Percentiles rank a stretch among this genome's conserved stretches.
Conservation (phyloP, 73 alveolate genomes). For the Paramecium tetraurelia region DNA sequence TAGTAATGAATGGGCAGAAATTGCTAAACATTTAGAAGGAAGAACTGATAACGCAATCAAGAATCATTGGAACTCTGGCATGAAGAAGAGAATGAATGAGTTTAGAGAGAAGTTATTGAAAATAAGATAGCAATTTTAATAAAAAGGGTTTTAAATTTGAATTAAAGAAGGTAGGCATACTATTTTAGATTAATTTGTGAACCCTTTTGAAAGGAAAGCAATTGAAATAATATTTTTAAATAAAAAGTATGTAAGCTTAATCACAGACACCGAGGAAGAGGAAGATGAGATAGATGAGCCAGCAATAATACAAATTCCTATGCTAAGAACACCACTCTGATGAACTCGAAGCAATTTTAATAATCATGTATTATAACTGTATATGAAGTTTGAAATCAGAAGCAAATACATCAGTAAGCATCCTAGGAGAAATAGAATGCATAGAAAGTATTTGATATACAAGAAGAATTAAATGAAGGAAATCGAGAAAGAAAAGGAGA, state of each 20-base stretch:
- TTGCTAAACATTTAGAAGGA: slow-evolving; percentile 73
- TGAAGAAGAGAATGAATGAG: slow-evolving; percentile 72
- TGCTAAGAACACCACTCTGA: background rate
- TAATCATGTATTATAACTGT: background rate
- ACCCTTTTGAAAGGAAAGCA: slow-evolving; percentile 16
- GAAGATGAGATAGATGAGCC: background rate
- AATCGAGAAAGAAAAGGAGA: background rate
- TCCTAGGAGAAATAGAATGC: slow-evolving; percentile 53
- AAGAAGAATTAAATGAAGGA: slow-evolving; percentile 14
- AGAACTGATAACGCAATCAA: slow-evolving; percentile 82
- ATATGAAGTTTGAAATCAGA: background rate
- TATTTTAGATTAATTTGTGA: background rate
- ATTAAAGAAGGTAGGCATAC: slow-evolving; percentile 8
- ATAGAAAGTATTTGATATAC: slow-evolving; percentile 28
- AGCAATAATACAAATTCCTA: background rate
- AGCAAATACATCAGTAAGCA: background rate
- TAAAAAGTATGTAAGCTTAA: background rate
- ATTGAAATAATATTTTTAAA: slow-evolving; percentile 22
- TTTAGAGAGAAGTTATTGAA: slow-evolving; percentile 17
- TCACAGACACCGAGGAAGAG: slow-evolving; percentile 9
- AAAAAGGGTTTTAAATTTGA: slow-evolving; percentile 29
- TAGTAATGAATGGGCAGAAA: slow-evolving; percentile 98
- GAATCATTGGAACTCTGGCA: slow-evolving; percentile 81
- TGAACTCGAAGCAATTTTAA: background rate
- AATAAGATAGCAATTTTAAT: slow-evolving; percentile 5